Conservation (phyloP, 2,329 filamentous ascomycete genomes). For the Aureobasidium sp. region DNA sequence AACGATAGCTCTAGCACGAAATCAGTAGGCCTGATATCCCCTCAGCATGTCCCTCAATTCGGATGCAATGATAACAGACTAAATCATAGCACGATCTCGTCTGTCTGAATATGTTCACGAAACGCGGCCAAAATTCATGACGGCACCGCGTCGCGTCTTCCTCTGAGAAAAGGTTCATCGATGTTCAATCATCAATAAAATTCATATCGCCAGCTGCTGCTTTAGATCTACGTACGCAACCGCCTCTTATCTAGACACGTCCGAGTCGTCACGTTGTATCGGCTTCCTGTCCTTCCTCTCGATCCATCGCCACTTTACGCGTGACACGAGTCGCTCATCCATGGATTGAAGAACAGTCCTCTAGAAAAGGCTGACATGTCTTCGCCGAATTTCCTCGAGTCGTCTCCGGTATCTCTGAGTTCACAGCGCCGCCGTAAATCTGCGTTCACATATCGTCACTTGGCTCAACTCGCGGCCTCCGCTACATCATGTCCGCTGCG, state of each 20-base stretch:
- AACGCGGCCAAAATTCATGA: background rate
- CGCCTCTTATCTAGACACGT: background rate
- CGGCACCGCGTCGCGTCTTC: background rate
- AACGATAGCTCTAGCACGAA: background rate
- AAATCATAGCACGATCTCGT: background rate
- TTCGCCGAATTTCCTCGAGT: conserved; percentile 39
- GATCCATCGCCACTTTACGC: conserved; percentile 12
- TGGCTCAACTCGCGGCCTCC: conserved; percentile 65
- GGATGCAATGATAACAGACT: background rate
- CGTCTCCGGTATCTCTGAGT: conserved; percentile 36
- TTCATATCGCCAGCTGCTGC: background rate
- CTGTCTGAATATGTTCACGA: background rate
- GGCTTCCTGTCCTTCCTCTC: too few species aligned
- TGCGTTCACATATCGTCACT: conserved; percentile 75
- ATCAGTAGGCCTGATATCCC: background rate
- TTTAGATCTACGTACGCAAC: background rate
- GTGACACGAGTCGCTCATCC: background rate
- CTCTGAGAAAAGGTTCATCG: background rate
- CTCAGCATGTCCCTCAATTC: background rate
- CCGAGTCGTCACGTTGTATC: background rate
- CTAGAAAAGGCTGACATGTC: conserved; percentile 28
- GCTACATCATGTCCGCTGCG: conserved; percentile 69
- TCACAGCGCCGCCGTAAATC: conserved; percentile 44
- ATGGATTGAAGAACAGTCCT: background rate
- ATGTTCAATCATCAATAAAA: background rate